phyloP scores from a whole-genome alignment of 1,284 basidiomycete genomes.

The Naganishia sp. region DNA sequence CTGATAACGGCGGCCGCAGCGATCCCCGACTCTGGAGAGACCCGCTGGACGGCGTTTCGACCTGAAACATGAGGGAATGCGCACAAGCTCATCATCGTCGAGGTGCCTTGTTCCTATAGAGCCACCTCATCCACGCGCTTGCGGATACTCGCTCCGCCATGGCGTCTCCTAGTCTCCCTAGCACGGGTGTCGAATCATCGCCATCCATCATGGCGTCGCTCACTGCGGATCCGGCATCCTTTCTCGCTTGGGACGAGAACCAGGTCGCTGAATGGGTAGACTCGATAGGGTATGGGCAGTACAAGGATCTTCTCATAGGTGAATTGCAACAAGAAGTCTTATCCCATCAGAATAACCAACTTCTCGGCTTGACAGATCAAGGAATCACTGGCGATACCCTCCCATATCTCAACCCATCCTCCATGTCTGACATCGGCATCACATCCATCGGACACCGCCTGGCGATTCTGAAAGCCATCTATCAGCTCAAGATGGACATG shows the following conservation, averaged over 20 bases:
- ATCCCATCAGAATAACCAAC: conserved; percentile 4
- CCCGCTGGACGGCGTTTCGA: not conserved
- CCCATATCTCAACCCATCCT: conserved; percentile 74
- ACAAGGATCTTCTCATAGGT: conserved; percentile 62
- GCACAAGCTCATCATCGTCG: not conserved
- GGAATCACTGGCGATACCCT: conserved; percentile 86
- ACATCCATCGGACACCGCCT: conserved; percentile 81
- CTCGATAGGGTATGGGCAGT: conserved; percentile 74
- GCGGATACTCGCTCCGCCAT: not conserved
- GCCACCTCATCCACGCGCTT: not conserved
- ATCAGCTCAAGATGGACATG: conserved; percentile 74
- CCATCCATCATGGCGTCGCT: conserved; percentile 11
- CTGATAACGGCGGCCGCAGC: not conserved
- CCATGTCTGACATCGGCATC: conserved; percentile 81
- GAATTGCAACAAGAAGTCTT: conserved; percentile 33
- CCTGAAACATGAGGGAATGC: conserved; percentile 5
- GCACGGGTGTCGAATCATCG: not conserved
- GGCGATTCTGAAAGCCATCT: conserved; percentile 83
- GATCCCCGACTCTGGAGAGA: not conserved
- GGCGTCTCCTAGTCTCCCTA: not conserved
- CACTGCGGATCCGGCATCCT: conserved; percentile 17
- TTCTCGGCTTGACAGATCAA: conserved; percentile 64
- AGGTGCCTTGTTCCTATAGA: not conserved
- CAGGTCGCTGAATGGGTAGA: conserved; percentile 75
- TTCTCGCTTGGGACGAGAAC: conserved; percentile 74